Conservation (phyloP, 371 early-diverging fungal species). For the Actinomucor elegans region DNA sequence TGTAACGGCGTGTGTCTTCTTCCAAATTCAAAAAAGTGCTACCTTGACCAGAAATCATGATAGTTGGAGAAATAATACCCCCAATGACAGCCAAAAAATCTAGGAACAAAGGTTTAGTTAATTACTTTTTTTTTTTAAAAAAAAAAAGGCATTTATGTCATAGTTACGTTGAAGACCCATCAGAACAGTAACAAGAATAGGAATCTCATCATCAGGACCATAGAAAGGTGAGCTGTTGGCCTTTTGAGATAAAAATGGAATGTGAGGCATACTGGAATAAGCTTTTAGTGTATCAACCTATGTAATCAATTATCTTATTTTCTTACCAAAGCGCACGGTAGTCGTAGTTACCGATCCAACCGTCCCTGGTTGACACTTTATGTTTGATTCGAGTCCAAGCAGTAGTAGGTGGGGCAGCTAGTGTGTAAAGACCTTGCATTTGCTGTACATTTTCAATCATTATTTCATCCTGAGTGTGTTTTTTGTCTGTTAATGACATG, state of each 20-base stretch:
- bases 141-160: constrained; percentile 8
- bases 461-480: constrained; percentile 8
- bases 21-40: constrained; percentile 47
- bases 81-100: constrained; percentile 53
- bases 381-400: constrained; percentile 10
- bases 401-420: background rate
- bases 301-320: background rate
- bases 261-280: constrained; percentile 12
- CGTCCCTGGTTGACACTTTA: constrained; percentile 12
- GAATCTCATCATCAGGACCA: constrained; percentile 21
- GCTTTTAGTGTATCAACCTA: background rate
- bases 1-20: constrained; percentile 42
- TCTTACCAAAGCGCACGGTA: constrained; percentile 19
- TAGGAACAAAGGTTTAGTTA: constrained; percentile 10
- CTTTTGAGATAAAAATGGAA: constrained; percentile 15
- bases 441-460: constrained; percentile 1
- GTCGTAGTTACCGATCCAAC: constrained; percentile 35
- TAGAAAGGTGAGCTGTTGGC: constrained; percentile 19
- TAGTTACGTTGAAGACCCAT: constrained; percentile 24
- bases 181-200: constrained; percentile 10
- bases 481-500: background rate
- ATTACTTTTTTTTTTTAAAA: background rate
- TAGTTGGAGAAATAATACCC: constrained; percentile 51
- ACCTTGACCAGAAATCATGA: constrained; percentile 50
- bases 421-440: constrained; percentile 4